Percentiles rank a stretch among this genome's conserved stretches.
phyloP scores from a whole-genome alignment of 306 rosid genomes.

The Castanea sativa region DNA sequence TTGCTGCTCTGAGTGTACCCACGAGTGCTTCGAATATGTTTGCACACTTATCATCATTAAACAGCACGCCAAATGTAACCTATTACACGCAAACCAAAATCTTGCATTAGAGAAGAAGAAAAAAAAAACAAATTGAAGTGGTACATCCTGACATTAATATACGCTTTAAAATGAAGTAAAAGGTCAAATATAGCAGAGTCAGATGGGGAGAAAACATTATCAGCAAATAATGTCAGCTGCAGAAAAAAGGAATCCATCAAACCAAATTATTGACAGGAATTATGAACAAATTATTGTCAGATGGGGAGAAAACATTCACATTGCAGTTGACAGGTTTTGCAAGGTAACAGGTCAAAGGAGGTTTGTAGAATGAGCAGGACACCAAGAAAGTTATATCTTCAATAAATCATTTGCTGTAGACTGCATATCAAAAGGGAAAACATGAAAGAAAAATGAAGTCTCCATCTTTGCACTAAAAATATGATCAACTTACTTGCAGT shows the following conservation, averaged over 20 bases:
- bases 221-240: too few species aligned
- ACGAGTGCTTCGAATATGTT: slow-evolving; percentile 92
- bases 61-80: slow-evolving; percentile 88
- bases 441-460: background rate
- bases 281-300: too few species aligned
- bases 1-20: slow-evolving; percentile 90
- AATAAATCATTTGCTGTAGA: background rate
- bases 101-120: slow-evolving; percentile 2
- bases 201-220: too few species aligned
- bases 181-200: background rate
- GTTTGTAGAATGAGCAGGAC: background rate
- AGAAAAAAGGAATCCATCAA: too few species aligned
- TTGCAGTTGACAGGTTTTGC: background rate
- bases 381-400: background rate
- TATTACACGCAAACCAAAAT: slow-evolving; percentile 25
- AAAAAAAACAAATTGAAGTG: background rate
- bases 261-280: too few species aligned
- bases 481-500: background rate
- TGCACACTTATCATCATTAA: slow-evolving; percentile 81
- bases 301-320: too few species aligned
- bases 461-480: background rate
- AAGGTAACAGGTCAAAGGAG: background rate
- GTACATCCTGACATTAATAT: background rate
- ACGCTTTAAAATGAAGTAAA: slow-evolving; percentile 1
- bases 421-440: background rate